Evolutionary conservation across 352 stramenopile species (phyloP).

Genomic region (Phytophthora ramorum): DNA sequence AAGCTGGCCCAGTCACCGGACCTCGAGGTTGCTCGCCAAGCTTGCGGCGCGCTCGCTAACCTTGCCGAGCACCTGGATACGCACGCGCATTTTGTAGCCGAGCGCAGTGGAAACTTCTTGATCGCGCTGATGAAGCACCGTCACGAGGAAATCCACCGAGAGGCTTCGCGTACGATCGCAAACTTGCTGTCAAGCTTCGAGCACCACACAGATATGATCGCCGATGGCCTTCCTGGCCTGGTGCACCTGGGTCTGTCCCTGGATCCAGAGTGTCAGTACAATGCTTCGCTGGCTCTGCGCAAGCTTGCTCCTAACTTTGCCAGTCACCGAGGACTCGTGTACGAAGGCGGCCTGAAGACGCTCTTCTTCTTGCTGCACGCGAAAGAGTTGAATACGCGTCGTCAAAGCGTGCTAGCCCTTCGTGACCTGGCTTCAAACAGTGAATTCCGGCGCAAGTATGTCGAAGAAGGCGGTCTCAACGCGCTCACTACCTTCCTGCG

Average conservation of each 20-base stretch:
- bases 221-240: constrained; percentile 90
- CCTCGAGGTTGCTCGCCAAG: constrained; percentile 92
- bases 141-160: constrained; percentile 93
- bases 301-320: constrained; percentile 94
- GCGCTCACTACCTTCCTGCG: constrained; percentile 90
- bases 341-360: constrained; percentile 90
- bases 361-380: constrained; percentile 92
- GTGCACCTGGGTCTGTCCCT: constrained; percentile 91
- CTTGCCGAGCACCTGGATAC: constrained; percentile 95
- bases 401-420: constrained; percentile 89
- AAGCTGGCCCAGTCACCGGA: constrained; percentile 91
- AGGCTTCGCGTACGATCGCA: constrained; percentile 91
- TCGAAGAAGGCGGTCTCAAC: constrained; percentile 88
- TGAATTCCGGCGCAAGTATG: constrained; percentile 88
- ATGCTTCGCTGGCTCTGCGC: constrained; percentile 93
- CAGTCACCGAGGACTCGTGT: constrained; percentile 89
- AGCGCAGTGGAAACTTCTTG: constrained; percentile 73
- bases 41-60: constrained; percentile 94
- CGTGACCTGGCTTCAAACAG: constrained; percentile 91
- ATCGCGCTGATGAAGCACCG: constrained; percentile 87
- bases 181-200: constrained; percentile 95
- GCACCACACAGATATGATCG: constrained; percentile 92
- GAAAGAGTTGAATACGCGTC: constrained; percentile 93
- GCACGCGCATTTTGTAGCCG: constrained; percentile 88
- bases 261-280: constrained; percentile 95